Percentiles rank a stretch among this genome's conserved stretches.
Conservation (phyloP, 192 early-diverging fungal species). For the Irineochytrium annulatum region DNA sequence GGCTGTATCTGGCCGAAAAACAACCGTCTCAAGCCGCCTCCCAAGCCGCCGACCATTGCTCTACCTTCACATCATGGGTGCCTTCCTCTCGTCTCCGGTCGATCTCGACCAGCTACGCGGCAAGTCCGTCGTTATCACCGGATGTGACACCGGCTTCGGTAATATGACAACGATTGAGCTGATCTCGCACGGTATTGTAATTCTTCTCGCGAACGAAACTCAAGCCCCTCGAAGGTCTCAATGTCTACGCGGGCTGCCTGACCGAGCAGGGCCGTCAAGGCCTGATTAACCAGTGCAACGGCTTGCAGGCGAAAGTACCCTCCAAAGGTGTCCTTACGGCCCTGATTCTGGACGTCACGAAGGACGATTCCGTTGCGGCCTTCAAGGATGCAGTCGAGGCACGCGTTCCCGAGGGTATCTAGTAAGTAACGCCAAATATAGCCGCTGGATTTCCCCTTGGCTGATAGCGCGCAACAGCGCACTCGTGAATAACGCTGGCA, state of each 20-base stretch:
- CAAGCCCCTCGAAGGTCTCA: no score
- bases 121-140: conserved; percentile 25
- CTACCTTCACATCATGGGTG: no score
- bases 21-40: no score
- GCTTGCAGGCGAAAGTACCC: no score
- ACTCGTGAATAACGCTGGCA: conserved; percentile 37
- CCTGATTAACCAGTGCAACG: no score
- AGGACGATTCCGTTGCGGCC: conserved; percentile 17
- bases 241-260: conserved; percentile 25
- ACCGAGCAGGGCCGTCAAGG: conserved; percentile 20
- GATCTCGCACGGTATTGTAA: neutral
- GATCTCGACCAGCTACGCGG: neutral
- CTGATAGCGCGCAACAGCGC: neutral
- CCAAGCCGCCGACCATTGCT: no score
- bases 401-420: neutral
- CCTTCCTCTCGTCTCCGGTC: no score
- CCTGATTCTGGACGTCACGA: conserved; percentile 29
- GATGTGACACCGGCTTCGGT: conserved; percentile 38
- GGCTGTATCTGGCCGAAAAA: no score
- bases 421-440: no score
- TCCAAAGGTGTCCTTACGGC: conserved; percentile 6
- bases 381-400: conserved; percentile 12
- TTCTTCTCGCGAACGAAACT: no score
- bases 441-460: no score
- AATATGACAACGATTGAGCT: conserved; percentile 10